phyloP scores from a whole-genome alignment of 1,139 yeast genomes.

The Geotrichum histeridarum region DNA sequence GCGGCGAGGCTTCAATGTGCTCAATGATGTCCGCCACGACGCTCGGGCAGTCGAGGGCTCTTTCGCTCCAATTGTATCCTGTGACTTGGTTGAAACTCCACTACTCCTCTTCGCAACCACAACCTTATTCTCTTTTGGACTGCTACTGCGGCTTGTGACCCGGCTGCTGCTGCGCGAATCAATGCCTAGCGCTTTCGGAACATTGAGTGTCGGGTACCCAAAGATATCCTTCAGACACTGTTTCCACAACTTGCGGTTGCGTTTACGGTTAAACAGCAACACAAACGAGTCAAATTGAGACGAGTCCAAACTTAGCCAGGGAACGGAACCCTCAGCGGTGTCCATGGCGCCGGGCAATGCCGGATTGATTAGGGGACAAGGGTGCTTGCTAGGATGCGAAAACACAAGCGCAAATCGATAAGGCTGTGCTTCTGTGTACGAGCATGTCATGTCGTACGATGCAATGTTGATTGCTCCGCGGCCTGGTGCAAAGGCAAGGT shows the following conservation, averaged over 20 bases:
- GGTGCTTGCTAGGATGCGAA: background rate
- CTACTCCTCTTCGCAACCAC: background rate
- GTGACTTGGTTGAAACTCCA: background rate
- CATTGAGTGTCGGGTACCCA: constrained; percentile 6
- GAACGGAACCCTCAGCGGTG: background rate
- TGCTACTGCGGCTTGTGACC: background rate
- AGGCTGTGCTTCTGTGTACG: constrained; percentile 11
- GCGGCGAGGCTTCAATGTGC: background rate
- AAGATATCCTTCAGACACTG: constrained; percentile 11
- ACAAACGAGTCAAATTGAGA: constrained; percentile 13
- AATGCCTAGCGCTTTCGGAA: background rate
- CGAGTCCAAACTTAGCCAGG: constrained; percentile 12
- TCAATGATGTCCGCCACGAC: background rate
- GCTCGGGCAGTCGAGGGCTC: background rate
- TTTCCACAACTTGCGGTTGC: constrained; percentile 18
- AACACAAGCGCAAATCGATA: constrained; percentile 16
- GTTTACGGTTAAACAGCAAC: constrained; percentile 14
- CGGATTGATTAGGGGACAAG: background rate
- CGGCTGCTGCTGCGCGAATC: background rate
- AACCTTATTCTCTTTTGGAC: background rate
- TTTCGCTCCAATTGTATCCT: background rate
- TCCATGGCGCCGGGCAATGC: background rate
- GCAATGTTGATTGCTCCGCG: constrained; percentile 1
- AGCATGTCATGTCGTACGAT: constrained; percentile 15
- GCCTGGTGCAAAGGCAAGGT: background rate